Percentiles rank a stretch among this genome's conserved stretches.
Conservation (phyloP, 768 basidiomycete genomes). For the Boletus rubropictus region DNA sequence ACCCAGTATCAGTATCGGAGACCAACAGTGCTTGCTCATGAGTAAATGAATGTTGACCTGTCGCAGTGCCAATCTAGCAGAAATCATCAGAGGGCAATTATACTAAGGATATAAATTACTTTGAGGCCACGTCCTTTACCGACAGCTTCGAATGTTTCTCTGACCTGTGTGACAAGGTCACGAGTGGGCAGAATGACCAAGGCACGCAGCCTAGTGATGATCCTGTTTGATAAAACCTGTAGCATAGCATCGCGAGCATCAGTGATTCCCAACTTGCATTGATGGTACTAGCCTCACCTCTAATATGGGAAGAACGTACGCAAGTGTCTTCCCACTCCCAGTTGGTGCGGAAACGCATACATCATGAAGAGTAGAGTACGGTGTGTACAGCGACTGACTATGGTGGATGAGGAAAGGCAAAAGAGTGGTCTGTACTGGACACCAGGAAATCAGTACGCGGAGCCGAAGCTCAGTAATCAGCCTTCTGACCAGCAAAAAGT, state of each 20-base stretch:
- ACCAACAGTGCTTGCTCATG: conserved; percentile 86
- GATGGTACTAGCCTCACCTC: conserved; percentile 47
- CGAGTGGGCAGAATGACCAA: conserved; percentile 89
- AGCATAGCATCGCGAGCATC: not conserved
- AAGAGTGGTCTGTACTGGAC: conserved; percentile 80
- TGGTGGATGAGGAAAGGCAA: conserved; percentile 72
- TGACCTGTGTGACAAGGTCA: conserved; percentile 87
- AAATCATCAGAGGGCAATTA: conserved; percentile 1
- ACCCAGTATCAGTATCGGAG: conserved; percentile 52
- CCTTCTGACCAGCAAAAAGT: conserved; percentile 77
- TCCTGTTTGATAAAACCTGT: conserved; percentile 64
- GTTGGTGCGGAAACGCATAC: conserved; percentile 95
- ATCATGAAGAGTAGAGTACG: conserved; percentile 66
- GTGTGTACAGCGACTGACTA: conserved; percentile 51
- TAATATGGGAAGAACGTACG: conserved; percentile 90
- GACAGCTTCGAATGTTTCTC: conserved; percentile 84
- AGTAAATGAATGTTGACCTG: conserved; percentile 90
- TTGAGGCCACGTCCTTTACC: conserved; percentile 83
- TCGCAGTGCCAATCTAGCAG: conserved; percentile 65
- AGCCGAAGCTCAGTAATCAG: not conserved
- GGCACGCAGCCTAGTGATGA: conserved; percentile 81
- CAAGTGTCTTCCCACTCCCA: conserved; percentile 95
- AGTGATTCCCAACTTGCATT: not conserved
- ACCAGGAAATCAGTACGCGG: conserved; percentile 12
- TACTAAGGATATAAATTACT: conserved; percentile 35